A percentile compares a stretch with the other conserved stretches of the same genome.
Evolutionary conservation across 2,329 filamentous ascomycete genomes (phyloP).

Genomic region (Phyllosticta capitalensis): DNA sequence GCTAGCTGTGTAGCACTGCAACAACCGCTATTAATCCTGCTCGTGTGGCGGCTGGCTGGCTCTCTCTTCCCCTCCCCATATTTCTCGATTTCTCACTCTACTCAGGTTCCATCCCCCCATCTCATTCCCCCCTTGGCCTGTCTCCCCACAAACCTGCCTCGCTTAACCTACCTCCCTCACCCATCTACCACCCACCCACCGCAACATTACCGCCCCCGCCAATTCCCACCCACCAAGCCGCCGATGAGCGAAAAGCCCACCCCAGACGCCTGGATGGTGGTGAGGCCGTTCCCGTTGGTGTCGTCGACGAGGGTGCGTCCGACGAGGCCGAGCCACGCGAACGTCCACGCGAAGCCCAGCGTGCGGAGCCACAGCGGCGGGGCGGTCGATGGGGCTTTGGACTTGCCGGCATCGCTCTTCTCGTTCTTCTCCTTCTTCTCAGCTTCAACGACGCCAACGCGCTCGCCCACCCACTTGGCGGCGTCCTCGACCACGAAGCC

Average conservation of each 20-base stretch:
- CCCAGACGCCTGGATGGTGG: not conserved
- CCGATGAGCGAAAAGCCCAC: not conserved
- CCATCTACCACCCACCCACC: too few relatives aligned
- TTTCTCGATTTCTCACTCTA: too few relatives aligned
- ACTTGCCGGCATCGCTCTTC: too few relatives aligned
- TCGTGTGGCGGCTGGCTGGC: too few relatives aligned
- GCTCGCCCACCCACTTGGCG: conserved; percentile 54
- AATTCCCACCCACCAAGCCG: not conserved
- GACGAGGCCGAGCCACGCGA: not conserved
- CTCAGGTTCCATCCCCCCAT: too few relatives aligned
- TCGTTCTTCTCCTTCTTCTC: not conserved
- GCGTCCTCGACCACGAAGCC: conserved; percentile 61
- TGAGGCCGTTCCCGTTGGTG: not conserved
- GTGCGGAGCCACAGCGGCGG: not conserved
- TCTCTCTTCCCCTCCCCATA: too few relatives aligned
- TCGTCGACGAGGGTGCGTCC: not conserved
- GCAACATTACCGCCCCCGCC: not conserved
- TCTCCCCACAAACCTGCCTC: too few relatives aligned
- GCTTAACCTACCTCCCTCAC: too few relatives aligned
- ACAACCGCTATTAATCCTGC: too few relatives aligned
- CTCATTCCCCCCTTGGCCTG: too few relatives aligned
- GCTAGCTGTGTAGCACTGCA: too few relatives aligned
- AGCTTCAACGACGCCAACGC: not conserved
- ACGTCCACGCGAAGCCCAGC: not conserved
- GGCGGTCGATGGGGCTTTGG: too few relatives aligned